Conservation (phyloP, 345 rosid species). For the Geranium rotundifolium region DNA sequence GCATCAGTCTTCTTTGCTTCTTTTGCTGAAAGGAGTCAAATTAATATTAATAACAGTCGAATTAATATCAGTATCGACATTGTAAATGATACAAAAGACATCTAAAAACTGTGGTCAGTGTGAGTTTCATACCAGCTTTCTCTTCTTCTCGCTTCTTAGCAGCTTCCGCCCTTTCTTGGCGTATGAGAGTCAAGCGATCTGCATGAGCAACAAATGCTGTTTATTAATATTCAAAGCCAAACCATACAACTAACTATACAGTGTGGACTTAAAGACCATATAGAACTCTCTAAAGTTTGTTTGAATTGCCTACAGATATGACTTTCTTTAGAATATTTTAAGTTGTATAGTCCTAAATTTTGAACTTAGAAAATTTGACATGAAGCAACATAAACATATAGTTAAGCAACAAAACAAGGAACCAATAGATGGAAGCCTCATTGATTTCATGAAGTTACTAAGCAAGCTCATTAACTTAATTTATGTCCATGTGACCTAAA, state of each 20-base stretch:
- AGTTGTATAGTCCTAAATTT: too few relatives aligned
- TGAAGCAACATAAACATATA: neutral
- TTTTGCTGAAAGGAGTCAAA: conserved; percentile 30
- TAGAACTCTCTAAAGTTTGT: too few relatives aligned
- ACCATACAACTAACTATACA: neutral
- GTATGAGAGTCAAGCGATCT: conserved; percentile 79
- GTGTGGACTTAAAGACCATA: too few relatives aligned
- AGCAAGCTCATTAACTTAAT: neutral
- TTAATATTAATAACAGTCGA: neutral
- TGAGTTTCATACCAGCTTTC: conserved; percentile 37
- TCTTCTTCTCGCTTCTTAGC: conserved; percentile 64
- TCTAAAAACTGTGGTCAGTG: neutral
- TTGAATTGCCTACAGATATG: too few relatives aligned
- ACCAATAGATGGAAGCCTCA: too few relatives aligned
- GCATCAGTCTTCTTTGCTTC: conserved; percentile 53
- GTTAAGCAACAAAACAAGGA: neutral
- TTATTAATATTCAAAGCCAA: neutral
- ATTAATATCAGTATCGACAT: neutral
- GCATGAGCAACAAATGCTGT: conserved; percentile 7
- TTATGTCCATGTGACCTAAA: neutral
- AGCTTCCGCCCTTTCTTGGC: conserved; percentile 78
- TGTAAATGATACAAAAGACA: neutral
- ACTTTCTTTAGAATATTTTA: too few relatives aligned
- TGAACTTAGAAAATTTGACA: too few relatives aligned
- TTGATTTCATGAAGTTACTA: neutral